phyloP scores from a whole-genome alignment of 2,329 filamentous ascomycete species.

The Leptodontidium sp. region DNA sequence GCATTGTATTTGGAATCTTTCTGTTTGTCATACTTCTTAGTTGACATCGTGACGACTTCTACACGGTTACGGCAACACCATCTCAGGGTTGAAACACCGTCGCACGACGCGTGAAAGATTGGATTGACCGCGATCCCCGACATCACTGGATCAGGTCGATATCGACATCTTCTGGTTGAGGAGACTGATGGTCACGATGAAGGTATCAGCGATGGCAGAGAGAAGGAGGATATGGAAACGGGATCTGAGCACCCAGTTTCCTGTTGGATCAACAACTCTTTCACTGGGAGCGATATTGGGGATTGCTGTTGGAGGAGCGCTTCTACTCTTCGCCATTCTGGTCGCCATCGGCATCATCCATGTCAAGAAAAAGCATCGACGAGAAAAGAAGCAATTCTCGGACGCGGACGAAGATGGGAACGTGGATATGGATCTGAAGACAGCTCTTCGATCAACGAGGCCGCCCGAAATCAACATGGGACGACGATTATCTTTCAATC shows the following conservation, averaged over 20 bases:
- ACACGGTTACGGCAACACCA: slow-evolving; percentile 5
- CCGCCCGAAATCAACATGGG: slow-evolving; percentile 23
- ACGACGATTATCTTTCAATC: slow-evolving; percentile 26
- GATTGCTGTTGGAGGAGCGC: slow-evolving; percentile 34
- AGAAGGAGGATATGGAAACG: neutral
- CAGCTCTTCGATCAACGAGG: slow-evolving; percentile 25
- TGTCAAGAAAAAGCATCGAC: slow-evolving; percentile 33
- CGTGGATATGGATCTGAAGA: slow-evolving; percentile 41
- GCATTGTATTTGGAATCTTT: slow-evolving; percentile 2
- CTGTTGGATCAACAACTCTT: slow-evolving; percentile 26
- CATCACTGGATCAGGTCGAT: neutral
- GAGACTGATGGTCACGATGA: slow-evolving; percentile 3
- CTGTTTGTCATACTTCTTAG: neutral
- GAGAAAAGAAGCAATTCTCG: slow-evolving; percentile 13
- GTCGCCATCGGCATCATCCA: slow-evolving; percentile 17
- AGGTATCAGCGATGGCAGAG: neutral
- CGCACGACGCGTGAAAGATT: slow-evolving; percentile 5
- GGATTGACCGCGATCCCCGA: neutral
- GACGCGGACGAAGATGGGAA: slow-evolving; percentile 23
- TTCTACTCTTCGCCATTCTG: slow-evolving; percentile 27
- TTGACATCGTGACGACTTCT: neutral
- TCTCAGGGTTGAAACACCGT: neutral
- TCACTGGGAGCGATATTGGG: slow-evolving; percentile 31
- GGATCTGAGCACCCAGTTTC: slow-evolving; percentile 15
- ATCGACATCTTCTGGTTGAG: neutral